Conservation (phyloP, 2,329 filamentous ascomycete species). For the Verruconis gallopava region DNA sequence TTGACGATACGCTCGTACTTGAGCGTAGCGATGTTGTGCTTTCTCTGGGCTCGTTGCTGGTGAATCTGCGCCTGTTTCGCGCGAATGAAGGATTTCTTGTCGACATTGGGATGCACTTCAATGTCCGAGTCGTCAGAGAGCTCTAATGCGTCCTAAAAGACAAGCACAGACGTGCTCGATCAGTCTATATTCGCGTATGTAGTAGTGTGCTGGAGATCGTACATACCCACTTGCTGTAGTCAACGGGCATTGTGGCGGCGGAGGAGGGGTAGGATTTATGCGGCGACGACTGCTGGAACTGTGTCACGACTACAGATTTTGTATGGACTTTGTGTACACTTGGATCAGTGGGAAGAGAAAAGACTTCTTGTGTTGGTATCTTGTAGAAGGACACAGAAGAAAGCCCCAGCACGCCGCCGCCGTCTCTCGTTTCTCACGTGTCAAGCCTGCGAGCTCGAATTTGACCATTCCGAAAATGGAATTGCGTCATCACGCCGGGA, state of each 20-base stretch:
- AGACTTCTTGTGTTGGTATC: no score
- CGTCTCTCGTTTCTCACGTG: no score
- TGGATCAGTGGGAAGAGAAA: no score
- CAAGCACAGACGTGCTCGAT: no score
- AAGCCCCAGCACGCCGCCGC: no score
- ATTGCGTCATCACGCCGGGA: background rate
- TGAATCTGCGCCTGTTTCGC: slow-evolving; percentile 98
- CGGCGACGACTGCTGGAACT: no score
- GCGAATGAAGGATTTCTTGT: slow-evolving; percentile 95
- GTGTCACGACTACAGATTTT: no score
- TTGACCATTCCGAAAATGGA: background rate
- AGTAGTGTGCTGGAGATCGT: slow-evolving; percentile 4
- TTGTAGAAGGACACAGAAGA: no score
- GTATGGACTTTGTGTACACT: no score
- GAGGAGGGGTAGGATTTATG: no score
- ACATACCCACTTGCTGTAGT: slow-evolving; percentile 61
- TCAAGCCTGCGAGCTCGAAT: no score
- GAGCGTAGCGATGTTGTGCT: slow-evolving; percentile 76
- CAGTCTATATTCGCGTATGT: no score
- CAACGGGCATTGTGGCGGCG: slow-evolving; percentile 39
- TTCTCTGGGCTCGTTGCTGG: slow-evolving; percentile 72
- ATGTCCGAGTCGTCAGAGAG: slow-evolving; percentile 96
- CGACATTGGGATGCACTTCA: slow-evolving; percentile 96
- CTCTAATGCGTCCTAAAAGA: slow-evolving; percentile 79
- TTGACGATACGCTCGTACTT: slow-evolving; percentile 92